Evolutionary conservation across 1,139 yeast genomes (phyloP).

Genomic region (Pichia sp.): DNA sequence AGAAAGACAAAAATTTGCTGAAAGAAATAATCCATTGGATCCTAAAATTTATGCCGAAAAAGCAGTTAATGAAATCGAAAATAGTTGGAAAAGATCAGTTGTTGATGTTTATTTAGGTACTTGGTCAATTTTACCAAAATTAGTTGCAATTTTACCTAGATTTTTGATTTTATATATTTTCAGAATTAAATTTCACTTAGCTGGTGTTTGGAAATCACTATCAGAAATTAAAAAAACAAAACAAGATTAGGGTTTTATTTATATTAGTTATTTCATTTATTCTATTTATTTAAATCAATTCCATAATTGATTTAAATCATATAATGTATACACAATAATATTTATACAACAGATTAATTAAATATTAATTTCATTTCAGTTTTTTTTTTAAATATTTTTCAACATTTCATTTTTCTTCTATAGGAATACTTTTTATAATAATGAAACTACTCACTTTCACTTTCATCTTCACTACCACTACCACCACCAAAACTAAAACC

Average conservation of each 20-base stretch:
- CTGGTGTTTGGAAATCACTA: constrained; percentile 28
- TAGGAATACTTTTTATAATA: neutral
- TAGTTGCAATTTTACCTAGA: constrained; percentile 40
- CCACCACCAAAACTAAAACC: constrained; percentile 7
- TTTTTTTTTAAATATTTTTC: neutral
- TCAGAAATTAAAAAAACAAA: constrained; percentile 12
- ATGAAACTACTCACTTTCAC: constrained; percentile 4
- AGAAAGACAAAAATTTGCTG: constrained; percentile 56
- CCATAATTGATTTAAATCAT: constrained; percentile 9
- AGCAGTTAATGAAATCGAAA: constrained; percentile 45
- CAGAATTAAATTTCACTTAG: constrained; percentile 43
- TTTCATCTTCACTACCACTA: constrained; percentile 5
- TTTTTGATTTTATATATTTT: constrained; percentile 42
- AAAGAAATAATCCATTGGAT: constrained; percentile 50
- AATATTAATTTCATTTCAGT: neutral
- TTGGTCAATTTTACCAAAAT: constrained; percentile 37
- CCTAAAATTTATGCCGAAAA: constrained; percentile 50
- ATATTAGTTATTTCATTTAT: neutral
- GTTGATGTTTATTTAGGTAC: constrained; percentile 53
- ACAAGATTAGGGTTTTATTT: neutral
- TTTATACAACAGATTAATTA: neutral
- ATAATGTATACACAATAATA: neutral
- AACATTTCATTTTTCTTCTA: neutral
- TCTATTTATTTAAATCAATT: constrained; percentile 5
- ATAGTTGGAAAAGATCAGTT: constrained; percentile 28